Evolutionary conservation across 139 green algal genomes (phyloP), one percentile per base, ranked within the genome.

Genomic region (Zygnema cylindricum): DNA sequence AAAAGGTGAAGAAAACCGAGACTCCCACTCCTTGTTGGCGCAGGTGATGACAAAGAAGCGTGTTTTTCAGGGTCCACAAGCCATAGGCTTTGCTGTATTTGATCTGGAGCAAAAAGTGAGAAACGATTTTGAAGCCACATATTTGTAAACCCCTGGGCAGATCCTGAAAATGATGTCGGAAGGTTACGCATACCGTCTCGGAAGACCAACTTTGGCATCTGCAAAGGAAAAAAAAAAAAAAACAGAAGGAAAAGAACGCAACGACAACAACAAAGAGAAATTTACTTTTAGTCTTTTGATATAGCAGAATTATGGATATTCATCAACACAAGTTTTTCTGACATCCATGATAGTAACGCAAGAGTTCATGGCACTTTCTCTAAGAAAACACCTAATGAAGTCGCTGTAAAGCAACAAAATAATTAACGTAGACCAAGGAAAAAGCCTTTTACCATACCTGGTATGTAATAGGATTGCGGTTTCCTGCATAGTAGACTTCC

Each of bases 171-270:
- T 7, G 21, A 35, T 49, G 89, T 23, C 3, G 90, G 89, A 38
- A 93, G 88, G 25, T 39, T 63, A 23, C n/a, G 42, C 78, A 55
- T 93, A 38, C 82, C 90, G 35, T 93, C 90, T 30, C 57, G 38
- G 49, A 88, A 93, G 30, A 93, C 7, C 32, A 93, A 82, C 73
- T 91, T 92, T 11, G 90, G 90, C 25, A 93, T 79, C 54, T 89
- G 86, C 33, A 55, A 25, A 1, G 77, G 1, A 40, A 23, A 69
- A 36, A 1, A 89, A 11, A 23, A 16, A 86, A 86, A 86, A 82
- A n/a, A n/a, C n/a, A n/a, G n/a, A n/a, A n/a, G n/a, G n/a, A n/a
- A n/a, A n/a, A n/a, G n/a, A n/a, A n/a, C n/a, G n/a, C n/a, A n/a
- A n/a, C n/a, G n/a, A n/a, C n/a, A n/a, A n/a, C n/a, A n/a, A n/a